A percentile compares a stretch with the other conserved stretches of the same genome.
Conservation (phyloP, 768 basidiomycete genomes). For the Tylopilus intermedius region DNA sequence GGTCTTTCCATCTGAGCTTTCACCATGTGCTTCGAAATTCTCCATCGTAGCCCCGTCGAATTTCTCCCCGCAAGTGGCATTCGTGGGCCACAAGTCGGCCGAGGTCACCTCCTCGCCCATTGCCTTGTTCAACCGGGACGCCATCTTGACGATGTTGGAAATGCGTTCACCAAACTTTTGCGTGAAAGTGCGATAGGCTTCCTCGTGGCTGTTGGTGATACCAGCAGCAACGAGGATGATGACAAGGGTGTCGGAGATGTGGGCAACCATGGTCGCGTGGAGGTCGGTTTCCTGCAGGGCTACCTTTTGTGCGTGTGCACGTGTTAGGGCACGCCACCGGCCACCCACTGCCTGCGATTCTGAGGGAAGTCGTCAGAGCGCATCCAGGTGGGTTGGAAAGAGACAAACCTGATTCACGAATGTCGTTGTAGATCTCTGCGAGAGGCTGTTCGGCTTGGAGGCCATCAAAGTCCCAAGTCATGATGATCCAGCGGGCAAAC, state of each 20-base stretch:
- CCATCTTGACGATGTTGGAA: constrained; percentile 32
- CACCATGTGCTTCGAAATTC: constrained; percentile 31
- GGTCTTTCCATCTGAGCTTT: too few relatives aligned
- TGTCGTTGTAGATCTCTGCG: constrained; percentile 34
- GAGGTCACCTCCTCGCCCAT: constrained; percentile 56
- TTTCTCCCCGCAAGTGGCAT: constrained; percentile 37
- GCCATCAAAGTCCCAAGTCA: constrained; percentile 32
- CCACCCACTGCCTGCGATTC: constrained; percentile 51
- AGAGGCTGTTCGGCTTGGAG: constrained; percentile 27
- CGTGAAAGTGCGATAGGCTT: constrained; percentile 27
- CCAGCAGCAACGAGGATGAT: constrained; percentile 41
- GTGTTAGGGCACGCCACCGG: constrained; percentile 53
- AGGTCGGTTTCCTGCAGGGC: constrained; percentile 30
- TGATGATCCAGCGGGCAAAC: constrained; percentile 32
- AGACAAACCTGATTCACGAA: constrained; percentile 37
- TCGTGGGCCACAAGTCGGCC: constrained; percentile 51
- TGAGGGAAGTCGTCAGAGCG: constrained; percentile 16
- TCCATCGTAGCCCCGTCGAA: constrained; percentile 45
- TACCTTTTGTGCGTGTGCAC: constrained; percentile 37
- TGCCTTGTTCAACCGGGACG: constrained; percentile 36
- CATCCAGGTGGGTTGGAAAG: background rate
- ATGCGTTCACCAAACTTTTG: constrained; percentile 34
- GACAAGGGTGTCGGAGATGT: constrained; percentile 41
- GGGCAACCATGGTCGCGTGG: constrained; percentile 37
- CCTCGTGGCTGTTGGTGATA: constrained; percentile 30